Evolutionary conservation across 768 basidiomycete genomes (phyloP), one percentile per base, ranked within the genome.

Genomic region (Hypholoma sublateritium): DNA sequence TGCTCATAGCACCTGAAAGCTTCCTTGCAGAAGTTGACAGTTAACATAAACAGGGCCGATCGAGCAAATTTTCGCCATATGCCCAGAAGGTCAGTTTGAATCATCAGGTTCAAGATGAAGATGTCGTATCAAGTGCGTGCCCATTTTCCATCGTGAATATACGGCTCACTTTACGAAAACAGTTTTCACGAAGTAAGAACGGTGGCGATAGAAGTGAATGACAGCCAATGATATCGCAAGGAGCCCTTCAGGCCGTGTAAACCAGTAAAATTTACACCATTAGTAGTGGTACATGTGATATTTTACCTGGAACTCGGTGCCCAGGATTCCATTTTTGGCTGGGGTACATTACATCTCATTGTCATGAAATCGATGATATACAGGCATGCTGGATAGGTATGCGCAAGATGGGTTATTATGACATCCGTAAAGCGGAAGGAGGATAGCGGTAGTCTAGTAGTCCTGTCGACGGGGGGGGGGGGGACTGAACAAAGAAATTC

Each of bases 21-120:
- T 14, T 44, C 4, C 28, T 9, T 32, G 28, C 28, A 9, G 5
- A 32, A 32, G 9, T 32, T 32, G 28, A 32, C 28, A 5, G 28
- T 9, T 32, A 5, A 32, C 28, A 32, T 32, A 32, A 32, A 37
- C 62, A 91, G 94, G 95, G 95, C 2, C 93, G 92, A 70, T 95
- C 93, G 24, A 94, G 92, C 67, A 95, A 95, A 72, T 97, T 97
- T 71, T 78, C 86, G 41, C 94, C 94, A 4, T 91, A 97, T 65
- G 93, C 94, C 2, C 95, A 97, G 72, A 97, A 97, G 70, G 93
- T 96, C 59, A 91, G 93, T 54, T 74, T 95, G 61, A 74, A 74
- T 22, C 95, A 95, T 75, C 82, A 84, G 57, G 89, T 96, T 16
- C 86, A 87, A 62, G 92, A 94, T 62, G 91, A 93, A 67, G 91